A percentile compares a stretch with the other conserved stretches of the same genome.
phyloP scores from a whole-genome alignment of 1,139 yeast genomes.

The Pneumocystis canis region DNA sequence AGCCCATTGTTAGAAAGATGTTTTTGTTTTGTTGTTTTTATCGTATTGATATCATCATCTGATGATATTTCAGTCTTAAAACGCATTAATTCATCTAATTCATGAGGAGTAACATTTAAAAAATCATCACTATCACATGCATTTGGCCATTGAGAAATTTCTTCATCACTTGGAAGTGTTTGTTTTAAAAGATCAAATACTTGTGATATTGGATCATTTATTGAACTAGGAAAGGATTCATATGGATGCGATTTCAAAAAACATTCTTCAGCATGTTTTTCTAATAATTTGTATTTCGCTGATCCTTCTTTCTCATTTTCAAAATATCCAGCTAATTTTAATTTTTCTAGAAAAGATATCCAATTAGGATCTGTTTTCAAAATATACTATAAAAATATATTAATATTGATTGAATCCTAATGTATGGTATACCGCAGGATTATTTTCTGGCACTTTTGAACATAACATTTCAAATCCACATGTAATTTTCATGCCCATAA shows the following conservation, averaged over 20 bases:
- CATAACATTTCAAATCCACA: constrained; percentile 20
- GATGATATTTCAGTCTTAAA: constrained; percentile 9
- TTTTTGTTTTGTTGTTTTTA: constrained; percentile 4
- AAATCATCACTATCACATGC: constrained; percentile 20
- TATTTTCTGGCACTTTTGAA: constrained; percentile 4
- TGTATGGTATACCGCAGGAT: constrained; percentile 16
- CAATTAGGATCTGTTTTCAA: constrained; percentile 11
- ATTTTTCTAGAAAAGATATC: background rate
- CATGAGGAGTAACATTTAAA: constrained; percentile 17
- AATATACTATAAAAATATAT: constrained; percentile 12
- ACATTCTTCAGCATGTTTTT: background rate
- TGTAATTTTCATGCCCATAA: constrained; percentile 20
- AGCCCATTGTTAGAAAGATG: constrained; percentile 7
- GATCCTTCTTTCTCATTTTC: background rate
- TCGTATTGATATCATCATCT: background rate
- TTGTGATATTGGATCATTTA: constrained; percentile 10
- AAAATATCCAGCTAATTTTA: background rate
- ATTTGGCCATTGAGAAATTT: constrained; percentile 17
- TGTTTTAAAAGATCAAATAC: constrained; percentile 4
- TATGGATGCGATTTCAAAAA: constrained; percentile 8
- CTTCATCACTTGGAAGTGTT: constrained; percentile 16
- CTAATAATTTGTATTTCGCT: constrained; percentile 1
- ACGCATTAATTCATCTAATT: constrained; percentile 13
- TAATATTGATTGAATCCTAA: constrained; percentile 12
- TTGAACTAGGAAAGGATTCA: constrained; percentile 7